These are phyloP conservation scores for Geoglossum cookeanum DNA, from an alignment of 2,329 filamentous ascomycete genomes.

Conservation along the genomic window DNA sequence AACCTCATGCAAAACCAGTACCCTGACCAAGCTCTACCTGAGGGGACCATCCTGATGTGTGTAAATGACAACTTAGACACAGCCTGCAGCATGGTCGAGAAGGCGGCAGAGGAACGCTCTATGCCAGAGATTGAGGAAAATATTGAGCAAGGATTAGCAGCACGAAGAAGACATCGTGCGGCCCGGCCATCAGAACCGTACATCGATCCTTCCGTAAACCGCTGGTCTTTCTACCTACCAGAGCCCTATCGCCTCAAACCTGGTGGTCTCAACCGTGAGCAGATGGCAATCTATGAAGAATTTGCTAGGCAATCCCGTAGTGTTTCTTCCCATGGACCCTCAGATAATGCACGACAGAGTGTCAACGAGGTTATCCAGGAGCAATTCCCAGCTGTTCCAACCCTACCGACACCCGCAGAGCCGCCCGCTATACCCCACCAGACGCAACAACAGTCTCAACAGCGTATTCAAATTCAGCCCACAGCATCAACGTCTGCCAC, in stretches of 20 bases:
- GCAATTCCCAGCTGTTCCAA: conserved; percentile 37
- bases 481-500: conserved; percentile 14
- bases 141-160: conserved; percentile 62
- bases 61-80: conserved; percentile 94
- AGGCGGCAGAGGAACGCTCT: conserved; percentile 84
- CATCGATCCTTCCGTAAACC: conserved; percentile 60
- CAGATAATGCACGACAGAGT: conserved; percentile 36
- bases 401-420: conserved; percentile 42
- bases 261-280: conserved; percentile 69
- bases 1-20: conserved; percentile 45
- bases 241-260: conserved; percentile 80
- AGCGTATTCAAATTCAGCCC: conserved; percentile 22
- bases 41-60: conserved; percentile 94
- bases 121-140: conserved; percentile 89
- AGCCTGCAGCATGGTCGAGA: conserved; percentile 85
- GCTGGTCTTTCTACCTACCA: conserved; percentile 86
- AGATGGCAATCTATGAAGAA: conserved; percentile 91
- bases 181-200: conserved; percentile 69
- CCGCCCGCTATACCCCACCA: conserved; percentile 40
- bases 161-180: conserved; percentile 54
- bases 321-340: conserved; percentile 32
- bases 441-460: conserved; percentile 31
- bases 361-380: conserved; percentile 44
- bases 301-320: conserved; percentile 72
- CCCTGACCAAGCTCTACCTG: conserved; percentile 56